These are phyloP conservation scores for Arxiozyma bovina DNA, from an alignment of 1,139 yeast species.

Conservation along the genomic window DNA sequence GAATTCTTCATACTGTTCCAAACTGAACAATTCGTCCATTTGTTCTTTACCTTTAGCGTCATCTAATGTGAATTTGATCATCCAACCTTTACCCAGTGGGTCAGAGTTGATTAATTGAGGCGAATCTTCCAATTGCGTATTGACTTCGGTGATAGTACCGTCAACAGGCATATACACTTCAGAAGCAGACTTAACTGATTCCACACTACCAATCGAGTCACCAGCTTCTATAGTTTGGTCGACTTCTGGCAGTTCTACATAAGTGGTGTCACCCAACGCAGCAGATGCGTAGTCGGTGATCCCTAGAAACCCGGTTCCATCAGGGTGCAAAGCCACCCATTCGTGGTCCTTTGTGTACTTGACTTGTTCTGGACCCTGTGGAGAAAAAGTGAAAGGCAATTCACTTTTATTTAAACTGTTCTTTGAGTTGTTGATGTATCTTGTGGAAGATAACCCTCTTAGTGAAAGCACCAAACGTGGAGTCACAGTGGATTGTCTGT, in stretches of 20 bases:
- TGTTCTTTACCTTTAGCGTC: constrained; percentile 29
- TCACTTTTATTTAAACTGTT: constrained; percentile 25
- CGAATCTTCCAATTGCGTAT: constrained; percentile 51
- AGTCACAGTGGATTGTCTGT: not conserved
- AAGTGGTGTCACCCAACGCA: constrained; percentile 97
- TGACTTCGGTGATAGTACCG: constrained; percentile 70
- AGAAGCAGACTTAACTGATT: constrained; percentile 87
- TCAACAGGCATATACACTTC: constrained; percentile 85
- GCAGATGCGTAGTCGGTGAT: constrained; percentile 93
- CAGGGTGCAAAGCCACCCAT: constrained; percentile 83
- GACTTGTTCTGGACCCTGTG: constrained; percentile 33
- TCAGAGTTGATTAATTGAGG: constrained; percentile 80
- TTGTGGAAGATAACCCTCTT: constrained; percentile 14
- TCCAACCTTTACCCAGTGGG: constrained; percentile 93
- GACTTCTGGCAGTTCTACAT: constrained; percentile 77
- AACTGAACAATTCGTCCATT: constrained; percentile 38
- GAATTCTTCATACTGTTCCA: constrained; percentile 56
- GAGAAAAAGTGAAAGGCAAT: constrained; percentile 27
- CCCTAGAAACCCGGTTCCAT: constrained; percentile 78
- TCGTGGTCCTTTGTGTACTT: constrained; percentile 88
- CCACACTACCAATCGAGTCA: constrained; percentile 86
- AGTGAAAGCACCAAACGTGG: constrained; percentile 11
- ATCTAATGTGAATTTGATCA: constrained; percentile 46
- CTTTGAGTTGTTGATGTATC: not conserved
- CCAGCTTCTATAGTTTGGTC: constrained; percentile 61